Evolutionary conservation across 2,329 filamentous ascomycete species (phyloP).

Genomic region (Fusarium equiseti): DNA sequence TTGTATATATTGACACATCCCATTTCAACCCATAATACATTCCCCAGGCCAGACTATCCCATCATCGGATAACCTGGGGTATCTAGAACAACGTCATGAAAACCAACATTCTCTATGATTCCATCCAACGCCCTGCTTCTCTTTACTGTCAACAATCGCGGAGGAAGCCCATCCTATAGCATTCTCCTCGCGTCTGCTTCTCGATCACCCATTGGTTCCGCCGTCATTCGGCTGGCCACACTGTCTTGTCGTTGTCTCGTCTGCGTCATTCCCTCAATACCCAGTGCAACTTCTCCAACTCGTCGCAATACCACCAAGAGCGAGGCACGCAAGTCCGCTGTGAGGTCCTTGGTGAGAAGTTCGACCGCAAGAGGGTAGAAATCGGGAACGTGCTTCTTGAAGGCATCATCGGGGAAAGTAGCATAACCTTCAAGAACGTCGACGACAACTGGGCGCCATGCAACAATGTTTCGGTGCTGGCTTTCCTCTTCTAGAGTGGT

Average conservation of each 20-base stretch:
- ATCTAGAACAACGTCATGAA: constrained; percentile 43
- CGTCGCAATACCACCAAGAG: constrained; percentile 82
- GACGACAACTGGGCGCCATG: constrained; percentile 96
- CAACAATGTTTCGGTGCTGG: constrained; percentile 95
- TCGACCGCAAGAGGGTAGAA: constrained; percentile 92
- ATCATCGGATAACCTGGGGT: constrained; percentile 23
- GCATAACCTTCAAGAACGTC: constrained; percentile 95
- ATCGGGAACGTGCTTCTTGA: constrained; percentile 79
- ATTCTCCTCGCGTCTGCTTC: constrained; percentile 54
- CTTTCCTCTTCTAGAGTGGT: constrained; percentile 91
- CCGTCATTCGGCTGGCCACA: constrained; percentile 52
- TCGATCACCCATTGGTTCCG: constrained; percentile 46
- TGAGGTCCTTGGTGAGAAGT: constrained; percentile 84
- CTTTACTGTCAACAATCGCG: constrained; percentile 23
- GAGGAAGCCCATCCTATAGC: constrained; percentile 46
- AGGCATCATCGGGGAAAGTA: constrained; percentile 83
- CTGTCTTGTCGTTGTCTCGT: constrained; percentile 56
- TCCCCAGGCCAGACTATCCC: constrained; percentile 27
- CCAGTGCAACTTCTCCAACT: constrained; percentile 81
- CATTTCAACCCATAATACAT: constrained; percentile 42
- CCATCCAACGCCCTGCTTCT: constrained; percentile 48
- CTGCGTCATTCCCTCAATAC: constrained; percentile 64
- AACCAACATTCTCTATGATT: constrained; percentile 47
- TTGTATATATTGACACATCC: constrained; percentile 42
- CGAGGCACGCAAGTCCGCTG: constrained; percentile 79